Base-by-base conservation (phyloP, 805 yeast species). In the Saturnispora galanensis region DNA sequence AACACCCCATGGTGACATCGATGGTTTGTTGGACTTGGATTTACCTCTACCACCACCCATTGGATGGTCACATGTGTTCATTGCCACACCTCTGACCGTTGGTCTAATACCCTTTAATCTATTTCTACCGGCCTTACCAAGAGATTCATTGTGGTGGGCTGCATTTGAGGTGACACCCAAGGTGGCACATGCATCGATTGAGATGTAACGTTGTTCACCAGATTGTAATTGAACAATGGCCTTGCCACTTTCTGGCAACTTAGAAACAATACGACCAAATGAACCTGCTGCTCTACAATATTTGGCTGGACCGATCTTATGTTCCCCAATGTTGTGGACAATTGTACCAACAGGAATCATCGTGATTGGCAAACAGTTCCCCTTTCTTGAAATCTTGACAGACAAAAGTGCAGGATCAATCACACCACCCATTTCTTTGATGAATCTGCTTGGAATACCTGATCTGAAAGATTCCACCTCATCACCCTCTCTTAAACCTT, bases 21-120 rank as follows among this genome's bases (percentile, higher is more conserved):
- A 85, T 48, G 84, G 74, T 70, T 87, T 90, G 68, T 90, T 89
- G 52, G 96, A 86, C 79, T 93, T 93, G 49, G 95, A 84, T 67
- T 93, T 93, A 77, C 98, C 98, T 75, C 98, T 81, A 69, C 98
- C 98, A 81, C 98, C 98, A 73, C 98, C 98, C 59, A 87, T 89
- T 52, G 98, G 98, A 71, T 93, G 98, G 66, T 93, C 97, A 62
- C 81, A 78, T 52, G 93, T 93, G 68, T 93, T 93, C 96, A 86
- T 87, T 41, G 98, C 97, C 56, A 87, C 85, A 76, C 98, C 98
- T 71, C 98, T 83, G 34, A 89, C 97, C 42, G 81, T 78, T 32
- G 98, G 98, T 66, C 97, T 80, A 58, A 83, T 81, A 51, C 97
- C 98, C 60, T 84, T 70, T 73, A 88, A 82, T 63, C 98, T 81